Evolutionary conservation across 2,329 filamentous ascomycete species (phyloP).

Genomic region (Furcasterigmium furcatum): DNA sequence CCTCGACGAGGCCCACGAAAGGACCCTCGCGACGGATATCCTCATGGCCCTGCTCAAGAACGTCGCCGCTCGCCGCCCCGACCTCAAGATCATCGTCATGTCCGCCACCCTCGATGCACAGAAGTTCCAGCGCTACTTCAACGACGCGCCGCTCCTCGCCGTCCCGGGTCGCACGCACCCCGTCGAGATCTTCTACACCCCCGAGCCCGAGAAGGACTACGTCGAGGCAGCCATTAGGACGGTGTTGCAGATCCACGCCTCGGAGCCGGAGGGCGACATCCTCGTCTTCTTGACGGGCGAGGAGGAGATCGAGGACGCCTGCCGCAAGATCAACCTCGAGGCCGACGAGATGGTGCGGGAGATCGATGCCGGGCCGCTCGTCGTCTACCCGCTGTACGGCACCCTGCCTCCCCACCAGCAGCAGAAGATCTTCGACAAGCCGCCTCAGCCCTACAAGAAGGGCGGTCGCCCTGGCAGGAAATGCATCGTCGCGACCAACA

Average conservation of each 20-base stretch:
- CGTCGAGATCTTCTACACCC: conserved; percentile 98
- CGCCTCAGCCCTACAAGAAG: conserved; percentile 67
- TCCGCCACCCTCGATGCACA: conserved; percentile 95
- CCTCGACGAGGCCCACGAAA: conserved; percentile 96
- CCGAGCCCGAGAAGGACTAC: conserved; percentile 93
- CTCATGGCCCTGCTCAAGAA: conserved; percentile 96
- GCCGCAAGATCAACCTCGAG: conserved; percentile 86
- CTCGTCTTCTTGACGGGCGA: conserved; percentile 95
- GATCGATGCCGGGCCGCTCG: conserved; percentile 84
- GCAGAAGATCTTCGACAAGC: conserved; percentile 90
- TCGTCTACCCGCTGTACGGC: conserved; percentile 91
- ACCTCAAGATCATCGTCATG: conserved; percentile 99
- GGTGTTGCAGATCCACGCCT: conserved; percentile 93
- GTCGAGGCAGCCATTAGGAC: conserved; percentile 93
- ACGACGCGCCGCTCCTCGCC: conserved; percentile 86
- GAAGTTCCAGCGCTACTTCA: conserved; percentile 98
- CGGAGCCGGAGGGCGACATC: conserved; percentile 88
- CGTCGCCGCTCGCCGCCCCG: conserved; percentile 74
- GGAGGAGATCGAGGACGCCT: conserved; percentile 97
- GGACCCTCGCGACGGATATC: conserved; percentile 95
- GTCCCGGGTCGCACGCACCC: conserved; percentile 94
- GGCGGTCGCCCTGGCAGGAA: conserved; percentile 90
- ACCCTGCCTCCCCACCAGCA: conserved; percentile 90
- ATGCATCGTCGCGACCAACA: conserved; percentile 92
- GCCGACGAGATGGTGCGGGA: conserved; percentile 89